Percentiles rank a stretch among this genome's conserved stretches.
Evolutionary conservation across 768 basidiomycete species (phyloP).

Genomic region (Kwoniella botswanensis): DNA sequence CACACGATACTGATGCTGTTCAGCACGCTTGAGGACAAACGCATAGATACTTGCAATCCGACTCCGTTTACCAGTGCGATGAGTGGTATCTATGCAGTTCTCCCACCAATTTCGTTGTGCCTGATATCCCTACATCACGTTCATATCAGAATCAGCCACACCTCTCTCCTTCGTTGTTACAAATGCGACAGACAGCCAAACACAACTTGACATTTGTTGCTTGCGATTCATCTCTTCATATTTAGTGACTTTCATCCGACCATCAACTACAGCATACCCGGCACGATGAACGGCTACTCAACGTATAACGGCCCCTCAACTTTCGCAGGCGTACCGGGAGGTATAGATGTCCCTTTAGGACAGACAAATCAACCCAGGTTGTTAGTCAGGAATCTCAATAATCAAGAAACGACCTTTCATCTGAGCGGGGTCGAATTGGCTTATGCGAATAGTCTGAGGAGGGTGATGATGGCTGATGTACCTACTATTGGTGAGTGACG

Average conservation of each 20-base stretch:
- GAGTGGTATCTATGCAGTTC: not conserved
- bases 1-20: no score
- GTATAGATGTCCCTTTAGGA: constrained; percentile 41
- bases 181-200: not conserved
- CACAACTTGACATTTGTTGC: no score
- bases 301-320: constrained; percentile 10
- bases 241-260: no score
- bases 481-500: constrained; percentile 82
- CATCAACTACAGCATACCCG: not conserved
- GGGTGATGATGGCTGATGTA: constrained; percentile 95
- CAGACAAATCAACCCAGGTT: constrained; percentile 49
- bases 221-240: not conserved
- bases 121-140: not conserved
- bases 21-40: no score
- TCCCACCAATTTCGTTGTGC: not conserved
- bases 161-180: not conserved
- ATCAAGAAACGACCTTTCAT: constrained; percentile 86
- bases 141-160: not conserved
- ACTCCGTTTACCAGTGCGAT: no score
- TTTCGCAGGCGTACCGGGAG: constrained; percentile 12
- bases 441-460: constrained; percentile 90
- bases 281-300: constrained; percentile 9
- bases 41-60: not conserved
- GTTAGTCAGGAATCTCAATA: constrained; percentile 64
- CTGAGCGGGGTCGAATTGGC: constrained; percentile 95